phyloP scores from a whole-genome alignment of 352 stramenopile genomes.

The Blastocystis sp. region DNA sequence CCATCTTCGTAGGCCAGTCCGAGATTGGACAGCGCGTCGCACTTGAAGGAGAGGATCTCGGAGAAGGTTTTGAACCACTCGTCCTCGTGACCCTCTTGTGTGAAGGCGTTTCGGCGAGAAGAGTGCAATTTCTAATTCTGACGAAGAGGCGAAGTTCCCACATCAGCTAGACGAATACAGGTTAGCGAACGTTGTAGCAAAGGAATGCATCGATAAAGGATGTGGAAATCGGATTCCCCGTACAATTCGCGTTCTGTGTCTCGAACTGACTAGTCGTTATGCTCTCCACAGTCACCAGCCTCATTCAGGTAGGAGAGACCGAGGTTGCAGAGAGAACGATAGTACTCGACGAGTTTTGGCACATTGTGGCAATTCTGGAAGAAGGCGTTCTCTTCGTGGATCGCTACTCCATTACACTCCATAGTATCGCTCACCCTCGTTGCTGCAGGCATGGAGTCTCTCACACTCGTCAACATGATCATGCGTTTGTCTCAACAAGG shows the following conservation, averaged over 20 bases:
- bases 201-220: slow-evolving; percentile 54
- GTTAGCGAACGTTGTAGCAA: slow-evolving; percentile 9
- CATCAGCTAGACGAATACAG: slow-evolving; percentile 2
- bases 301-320: slow-evolving; percentile 57
- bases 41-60: slow-evolving; percentile 44
- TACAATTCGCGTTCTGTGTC: slow-evolving; percentile 17
- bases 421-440: not conserved
- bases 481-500: slow-evolving; percentile 3
- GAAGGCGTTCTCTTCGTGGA: slow-evolving; percentile 3
- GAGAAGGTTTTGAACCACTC: not conserved
- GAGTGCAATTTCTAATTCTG: slow-evolving; percentile 23
- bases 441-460: slow-evolving; percentile 19
- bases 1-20: slow-evolving; percentile 56
- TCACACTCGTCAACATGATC: slow-evolving; percentile 22
- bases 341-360: slow-evolving; percentile 39
- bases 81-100: slow-evolving; percentile 19
- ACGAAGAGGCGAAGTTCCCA: not conserved
- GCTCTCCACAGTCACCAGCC: not conserved
- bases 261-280: not conserved
- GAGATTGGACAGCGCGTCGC: slow-evolving; percentile 29
- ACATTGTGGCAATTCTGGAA: slow-evolving; percentile 13
- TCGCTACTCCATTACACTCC: not conserved
- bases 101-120: not conserved
- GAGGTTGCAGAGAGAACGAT: slow-evolving; percentile 58
- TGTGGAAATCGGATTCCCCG: slow-evolving; percentile 59